Evolutionary conservation across 768 basidiomycete species (phyloP), one percentile per base, ranked within the genome.

Genomic region (Serendipita sp.): DNA sequence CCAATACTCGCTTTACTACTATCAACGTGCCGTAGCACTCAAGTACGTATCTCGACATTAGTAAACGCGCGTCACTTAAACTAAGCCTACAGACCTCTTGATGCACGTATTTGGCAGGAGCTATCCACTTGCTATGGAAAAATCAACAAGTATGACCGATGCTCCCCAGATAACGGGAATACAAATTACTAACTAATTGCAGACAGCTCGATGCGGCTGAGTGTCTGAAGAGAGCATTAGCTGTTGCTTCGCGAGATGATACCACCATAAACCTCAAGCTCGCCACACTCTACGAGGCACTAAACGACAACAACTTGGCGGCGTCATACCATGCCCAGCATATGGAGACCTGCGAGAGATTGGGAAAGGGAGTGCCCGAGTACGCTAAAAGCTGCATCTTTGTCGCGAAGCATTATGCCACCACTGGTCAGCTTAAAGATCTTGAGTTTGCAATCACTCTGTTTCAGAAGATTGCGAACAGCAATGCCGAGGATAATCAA

Each of bases 31-130:
- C 2, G 94, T 93, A 32, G 89, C 94, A 18, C 78, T 98, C 64
- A 79, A 92, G 92, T 92, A 69, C 35, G 78, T 70, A 28, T 16
- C 30, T 16, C 13, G 41, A 32, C 34, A 48, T 41, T 30, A 37
- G 35, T 46, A 15, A 53, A 15, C 48, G 62, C 37, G 46, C 58
- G 13, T 53, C 32, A 46, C 18, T 45, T 65, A 53, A 15, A 47
- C 56, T 65, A 48, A 18, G 47, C 65, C 8, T 34, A 0, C 66
- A 95, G 93, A 45, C 94, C 96, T 3, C 97, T 96, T 72, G 96
- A 98, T 73, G 86, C 92, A 44, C 84, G 96, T 44, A 80, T 98
- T 75, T 98, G 96, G 96, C 88, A 91, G 70, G 93, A 93, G 5
- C 84, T 96, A 69, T 94, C 88, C 3, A 84, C 86, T 69, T 95